These are phyloP conservation scores for Debaryomyces robertsiae DNA, from an alignment of 1,139 yeast genomes.

Conservation along the genomic window DNA sequence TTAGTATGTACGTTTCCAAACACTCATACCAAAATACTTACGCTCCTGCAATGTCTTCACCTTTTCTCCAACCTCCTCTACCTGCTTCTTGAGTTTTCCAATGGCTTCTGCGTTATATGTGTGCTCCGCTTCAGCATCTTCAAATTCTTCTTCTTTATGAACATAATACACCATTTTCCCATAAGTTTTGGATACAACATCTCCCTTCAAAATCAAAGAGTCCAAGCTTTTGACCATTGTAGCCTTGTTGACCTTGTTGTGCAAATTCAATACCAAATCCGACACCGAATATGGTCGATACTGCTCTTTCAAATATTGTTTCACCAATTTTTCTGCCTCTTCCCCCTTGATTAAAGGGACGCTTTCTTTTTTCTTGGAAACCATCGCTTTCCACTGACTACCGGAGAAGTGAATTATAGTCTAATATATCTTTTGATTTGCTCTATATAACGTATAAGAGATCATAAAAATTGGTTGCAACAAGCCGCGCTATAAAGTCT, in stretches of 20 bases:
- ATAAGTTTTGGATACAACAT: conserved; percentile 31
- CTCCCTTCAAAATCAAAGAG: conserved; percentile 24
- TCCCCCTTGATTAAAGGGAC: conserved; percentile 8
- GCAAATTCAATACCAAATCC: conserved; percentile 40
- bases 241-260: conserved; percentile 30
- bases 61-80: not conserved
- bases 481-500: conserved; percentile 17
- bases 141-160: conserved; percentile 22
- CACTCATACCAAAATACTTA: conserved; percentile 3
- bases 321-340: conserved; percentile 16
- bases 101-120: conserved; percentile 2
- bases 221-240: conserved; percentile 31
- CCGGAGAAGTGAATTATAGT: not conserved
- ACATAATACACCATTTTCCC: conserved; percentile 40
- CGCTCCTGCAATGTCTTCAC: conserved; percentile 6
- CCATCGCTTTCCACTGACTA: conserved; percentile 5
- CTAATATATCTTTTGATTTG: not conserved
- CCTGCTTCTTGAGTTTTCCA: conserved; percentile 1
- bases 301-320: conserved; percentile 32
- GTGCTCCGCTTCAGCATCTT: conserved; percentile 9
- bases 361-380: conserved; percentile 10
- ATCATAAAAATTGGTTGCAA: conserved; percentile 8
- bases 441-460: conserved; percentile 1
- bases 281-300: conserved; percentile 42
- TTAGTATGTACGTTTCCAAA: conserved; percentile 1